phyloP scores from a whole-genome alignment of 495 filamentous ascomycete genomes.

The Amphirosellinia nigrospora region DNA sequence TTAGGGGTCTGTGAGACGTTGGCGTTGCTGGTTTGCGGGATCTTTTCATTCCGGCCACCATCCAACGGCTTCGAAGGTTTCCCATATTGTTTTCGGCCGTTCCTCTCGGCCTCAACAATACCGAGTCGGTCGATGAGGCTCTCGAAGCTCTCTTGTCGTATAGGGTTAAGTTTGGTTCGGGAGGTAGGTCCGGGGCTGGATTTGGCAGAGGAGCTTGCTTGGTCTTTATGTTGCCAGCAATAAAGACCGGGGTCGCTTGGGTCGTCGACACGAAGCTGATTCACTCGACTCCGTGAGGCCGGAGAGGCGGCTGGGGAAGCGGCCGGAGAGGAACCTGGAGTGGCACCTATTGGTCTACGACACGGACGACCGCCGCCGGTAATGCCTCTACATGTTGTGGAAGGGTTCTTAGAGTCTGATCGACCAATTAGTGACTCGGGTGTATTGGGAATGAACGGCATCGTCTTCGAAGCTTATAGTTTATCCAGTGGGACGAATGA shows the following conservation, averaged over 20 bases:
- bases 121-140: slow-evolving; percentile 81
- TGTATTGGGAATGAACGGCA: slow-evolving; percentile 82
- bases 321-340: slow-evolving; percentile 40
- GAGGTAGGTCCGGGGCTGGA: slow-evolving; percentile 49
- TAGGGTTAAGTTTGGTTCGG: slow-evolving; percentile 46
- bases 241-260: slow-evolving; percentile 59
- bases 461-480: slow-evolving; percentile 37
- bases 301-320: slow-evolving; percentile 44
- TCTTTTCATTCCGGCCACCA: slow-evolving; percentile 30
- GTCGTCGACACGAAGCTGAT: slow-evolving; percentile 56
- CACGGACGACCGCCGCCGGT: slow-evolving; percentile 80
- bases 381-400: slow-evolving; percentile 86
- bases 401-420: slow-evolving; percentile 81
- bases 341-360: slow-evolving; percentile 65
- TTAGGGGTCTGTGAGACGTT: slow-evolving; percentile 30
- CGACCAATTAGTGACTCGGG: slow-evolving; percentile 81
- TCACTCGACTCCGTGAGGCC: slow-evolving; percentile 43
- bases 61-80: slow-evolving; percentile 19
- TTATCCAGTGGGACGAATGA: neutral
- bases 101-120: slow-evolving; percentile 59
- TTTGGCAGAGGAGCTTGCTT: slow-evolving; percentile 60
- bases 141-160: slow-evolving; percentile 77
- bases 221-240: slow-evolving; percentile 95
- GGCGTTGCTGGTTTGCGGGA: slow-evolving; percentile 11
- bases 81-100: slow-evolving; percentile 37